These are phyloP conservation scores for Colletotrichum magnum DNA, from an alignment of 2,329 filamentous ascomycete species.

Conservation along the genomic window DNA sequence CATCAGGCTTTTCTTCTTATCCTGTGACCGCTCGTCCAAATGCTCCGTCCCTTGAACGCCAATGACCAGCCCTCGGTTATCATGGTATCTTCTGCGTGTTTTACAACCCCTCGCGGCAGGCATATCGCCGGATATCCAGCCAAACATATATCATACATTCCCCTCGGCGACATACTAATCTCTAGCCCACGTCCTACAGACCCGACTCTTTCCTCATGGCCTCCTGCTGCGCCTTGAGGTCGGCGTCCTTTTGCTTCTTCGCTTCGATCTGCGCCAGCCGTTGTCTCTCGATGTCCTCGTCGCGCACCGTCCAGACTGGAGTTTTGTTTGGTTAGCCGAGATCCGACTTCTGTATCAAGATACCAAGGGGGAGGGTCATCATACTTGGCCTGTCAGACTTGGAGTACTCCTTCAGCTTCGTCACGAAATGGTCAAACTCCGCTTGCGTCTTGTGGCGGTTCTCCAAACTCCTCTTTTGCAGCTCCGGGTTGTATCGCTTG, in stretches of 20 bases:
- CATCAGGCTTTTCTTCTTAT: no score
- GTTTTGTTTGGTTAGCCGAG: background rate
- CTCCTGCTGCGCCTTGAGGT: constrained; percentile 60
- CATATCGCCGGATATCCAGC: constrained; percentile 7
- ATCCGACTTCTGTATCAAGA: background rate
- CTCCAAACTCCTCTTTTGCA: constrained; percentile 91
- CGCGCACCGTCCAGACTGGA: constrained; percentile 66
- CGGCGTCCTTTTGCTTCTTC: constrained; percentile 54
- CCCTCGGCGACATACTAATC: background rate
- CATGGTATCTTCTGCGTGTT: constrained; percentile 35
- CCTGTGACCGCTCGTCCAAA: background rate
- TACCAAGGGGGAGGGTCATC: constrained; percentile 48
- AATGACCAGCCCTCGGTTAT: constrained; percentile 19
- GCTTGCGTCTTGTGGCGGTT: constrained; percentile 80
- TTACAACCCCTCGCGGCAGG: constrained; percentile 14
- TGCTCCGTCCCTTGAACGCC: constrained; percentile 19
- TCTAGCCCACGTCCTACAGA: constrained; percentile 46
- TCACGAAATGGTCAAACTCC: constrained; percentile 92
- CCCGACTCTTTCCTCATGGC: constrained; percentile 66
- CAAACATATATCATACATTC: constrained; percentile 24
- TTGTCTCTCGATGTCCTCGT: constrained; percentile 61
- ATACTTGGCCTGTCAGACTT: constrained; percentile 93
- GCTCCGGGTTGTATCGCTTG: constrained; percentile 91
- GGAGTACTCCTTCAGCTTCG: constrained; percentile 86
- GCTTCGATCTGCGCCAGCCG: constrained; percentile 54